Evolutionary conservation across 2,329 filamentous ascomycete genomes (phyloP).

Genomic region (Aspergillus novoparasiticus): DNA sequence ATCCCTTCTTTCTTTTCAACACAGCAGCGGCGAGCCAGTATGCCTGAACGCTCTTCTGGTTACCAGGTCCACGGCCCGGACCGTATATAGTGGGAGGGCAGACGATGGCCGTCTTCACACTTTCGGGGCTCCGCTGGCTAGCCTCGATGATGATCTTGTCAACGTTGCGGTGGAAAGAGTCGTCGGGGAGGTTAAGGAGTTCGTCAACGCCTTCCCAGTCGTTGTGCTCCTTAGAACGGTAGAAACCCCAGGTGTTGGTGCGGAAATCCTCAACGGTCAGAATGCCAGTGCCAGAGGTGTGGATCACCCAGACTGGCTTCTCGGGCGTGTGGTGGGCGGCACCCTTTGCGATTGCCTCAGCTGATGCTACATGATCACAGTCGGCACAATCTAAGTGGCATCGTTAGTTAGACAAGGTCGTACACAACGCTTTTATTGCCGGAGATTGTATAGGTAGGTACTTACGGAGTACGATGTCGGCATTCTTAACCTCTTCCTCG

Average conservation of each 20-base stretch:
- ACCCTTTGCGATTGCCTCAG: constrained; percentile 45
- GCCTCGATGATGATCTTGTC: constrained; percentile 43
- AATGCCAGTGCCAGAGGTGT: constrained; percentile 49
- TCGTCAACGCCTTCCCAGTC: constrained; percentile 50
- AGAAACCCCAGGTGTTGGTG: constrained; percentile 41
- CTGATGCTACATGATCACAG: constrained; percentile 47
- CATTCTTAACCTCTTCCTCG: constrained; percentile 48
- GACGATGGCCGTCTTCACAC: constrained; percentile 42
- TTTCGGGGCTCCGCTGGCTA: constrained; percentile 27
- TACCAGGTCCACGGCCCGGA: constrained; percentile 37
- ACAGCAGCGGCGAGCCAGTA: constrained; percentile 44
- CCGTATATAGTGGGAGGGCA: constrained; percentile 48
- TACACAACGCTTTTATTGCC: background rate
- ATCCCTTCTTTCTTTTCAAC: constrained; percentile 38
- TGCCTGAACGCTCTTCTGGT: constrained; percentile 45
- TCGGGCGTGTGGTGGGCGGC: constrained; percentile 37
- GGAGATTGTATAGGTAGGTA: background rate
- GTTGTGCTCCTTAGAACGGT: constrained; percentile 48
- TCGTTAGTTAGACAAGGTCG: background rate
- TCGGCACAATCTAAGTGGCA: constrained; percentile 40
- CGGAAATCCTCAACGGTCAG: constrained; percentile 46
- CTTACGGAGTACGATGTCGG: constrained; percentile 51
- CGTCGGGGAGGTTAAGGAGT: constrained; percentile 43
- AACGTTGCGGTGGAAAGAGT: constrained; percentile 44
- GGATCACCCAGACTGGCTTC: constrained; percentile 45